phyloP scores from a whole-genome alignment of 345 rosid genomes.

The Theobroma cacao region DNA sequence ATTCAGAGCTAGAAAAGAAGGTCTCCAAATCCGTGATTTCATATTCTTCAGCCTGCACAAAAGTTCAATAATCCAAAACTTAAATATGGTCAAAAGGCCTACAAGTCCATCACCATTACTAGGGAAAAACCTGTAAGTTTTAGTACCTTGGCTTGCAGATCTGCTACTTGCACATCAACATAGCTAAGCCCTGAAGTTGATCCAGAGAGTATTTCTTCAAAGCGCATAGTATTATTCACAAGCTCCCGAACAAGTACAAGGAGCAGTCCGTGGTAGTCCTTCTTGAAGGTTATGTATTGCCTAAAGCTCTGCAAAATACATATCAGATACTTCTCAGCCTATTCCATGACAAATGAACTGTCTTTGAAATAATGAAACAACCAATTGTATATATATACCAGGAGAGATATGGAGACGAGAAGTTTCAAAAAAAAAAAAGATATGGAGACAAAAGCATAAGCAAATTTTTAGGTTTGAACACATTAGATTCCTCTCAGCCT shows the following conservation, averaged over 20 bases:
- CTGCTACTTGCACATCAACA: slow-evolving; percentile 71
- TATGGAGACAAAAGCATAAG: not conserved
- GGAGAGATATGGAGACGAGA: not conserved
- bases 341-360: not conserved
- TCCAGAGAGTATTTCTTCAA: slow-evolving; percentile 85
- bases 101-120: not conserved
- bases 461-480: not conserved
- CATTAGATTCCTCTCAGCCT: not conserved
- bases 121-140: not conserved
- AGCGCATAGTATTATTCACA: slow-evolving; percentile 69
- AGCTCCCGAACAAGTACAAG: slow-evolving; percentile 79
- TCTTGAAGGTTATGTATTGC: slow-evolving; percentile 85
- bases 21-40: slow-evolving; percentile 74
- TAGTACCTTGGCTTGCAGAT: slow-evolving; percentile 70
- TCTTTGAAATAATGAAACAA: not conserved
- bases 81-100: not conserved
- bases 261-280: slow-evolving; percentile 79
- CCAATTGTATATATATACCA: not conserved
- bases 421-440: no score
- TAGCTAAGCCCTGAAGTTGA: slow-evolving; percentile 54
- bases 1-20: slow-evolving; percentile 73
- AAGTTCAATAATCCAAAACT: not conserved
- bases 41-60: slow-evolving; percentile 73
- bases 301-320: slow-evolving; percentile 72
- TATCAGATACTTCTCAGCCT: not conserved